Evolutionary conservation across 2,329 filamentous ascomycete genomes (phyloP).

Genomic region (Albophoma yamanashiensis): DNA sequence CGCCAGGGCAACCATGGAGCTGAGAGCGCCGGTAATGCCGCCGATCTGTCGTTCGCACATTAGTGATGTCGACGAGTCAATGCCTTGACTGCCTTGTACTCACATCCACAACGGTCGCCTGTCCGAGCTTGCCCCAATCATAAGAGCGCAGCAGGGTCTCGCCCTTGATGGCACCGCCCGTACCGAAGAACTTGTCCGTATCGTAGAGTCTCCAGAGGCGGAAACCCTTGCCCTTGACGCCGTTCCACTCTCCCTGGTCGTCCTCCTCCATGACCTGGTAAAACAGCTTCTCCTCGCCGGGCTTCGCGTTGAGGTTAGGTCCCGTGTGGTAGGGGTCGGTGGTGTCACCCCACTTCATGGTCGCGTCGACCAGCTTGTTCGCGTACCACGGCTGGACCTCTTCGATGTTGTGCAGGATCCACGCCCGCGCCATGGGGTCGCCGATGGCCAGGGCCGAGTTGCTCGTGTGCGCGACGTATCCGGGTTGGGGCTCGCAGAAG

Average conservation of each 20-base stretch:
- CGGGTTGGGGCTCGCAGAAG: neutral
- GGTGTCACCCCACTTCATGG: neutral
- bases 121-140: neutral
- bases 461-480: neutral
- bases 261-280: neutral
- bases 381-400: neutral
- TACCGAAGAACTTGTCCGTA: neutral
- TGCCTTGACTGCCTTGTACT: neutral
- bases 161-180: neutral
- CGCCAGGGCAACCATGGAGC: neutral
- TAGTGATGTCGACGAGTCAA: neutral
- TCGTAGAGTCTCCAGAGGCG: neutral
- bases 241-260: neutral
- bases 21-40: neutral
- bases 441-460: neutral
- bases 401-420: neutral
- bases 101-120: neutral
- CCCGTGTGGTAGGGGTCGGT: neutral
- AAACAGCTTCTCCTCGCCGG: neutral
- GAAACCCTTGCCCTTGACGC: neutral
- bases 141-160: neutral
- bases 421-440: neutral
- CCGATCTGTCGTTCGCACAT: neutral
- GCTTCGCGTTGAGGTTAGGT: neutral
- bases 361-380: neutral